Evolutionary conservation across 2,329 filamentous ascomycete genomes (phyloP), one percentile per base, ranked within the genome.

Genomic region (Helicocarpus griseus): DNA sequence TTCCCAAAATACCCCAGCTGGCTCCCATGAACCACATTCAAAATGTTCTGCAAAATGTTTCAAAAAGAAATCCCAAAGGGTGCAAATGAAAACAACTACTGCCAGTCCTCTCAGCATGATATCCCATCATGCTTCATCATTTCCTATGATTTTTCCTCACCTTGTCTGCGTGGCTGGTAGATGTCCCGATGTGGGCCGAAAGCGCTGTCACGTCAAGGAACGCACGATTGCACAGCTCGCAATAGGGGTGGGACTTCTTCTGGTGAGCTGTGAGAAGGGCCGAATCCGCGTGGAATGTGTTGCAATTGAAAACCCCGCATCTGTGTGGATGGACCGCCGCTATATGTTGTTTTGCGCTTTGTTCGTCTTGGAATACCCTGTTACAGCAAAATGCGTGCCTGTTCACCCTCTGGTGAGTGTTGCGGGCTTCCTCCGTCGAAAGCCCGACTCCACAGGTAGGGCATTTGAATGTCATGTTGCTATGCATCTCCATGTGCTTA

Each of bases 191-290:
- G 24, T 58, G 56, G 35, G 29, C 47, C 17, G 6, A 17, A 33
- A 58, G 48, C 5, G 50, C 54, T 4, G 22, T 6, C 11, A 11
- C 17, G 38, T 54, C 51, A 21, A 46, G 11, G 48, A 56, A 58
- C 3, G 36, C 29, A 24, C 50, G 49, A 35, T 52, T 49, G 49
- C 56, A 58, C 4, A 44, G 45, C 5, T 14, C 29, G 49, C 56
- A 58, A 41, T 49, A 53, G 43, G 50, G 50, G 21, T 54, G 52
- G 17, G n/a, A 48, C 49, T 36, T 54, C 41, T 11, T 33, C 31
- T 57, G 52, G 31, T 57, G 55, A 4, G 14, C 24, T 35, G 6
- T 38, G 38, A 17, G 53, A 48, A 11, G 24, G 19, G 1, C 40
- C 17, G 9, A 45, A 19, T 4, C 22, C 48, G 14, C 6, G 14